Evolutionary conservation across 805 yeast genomes (phyloP), one percentile per base, ranked within the genome.

Genomic region (Lipomyces yamadae): DNA sequence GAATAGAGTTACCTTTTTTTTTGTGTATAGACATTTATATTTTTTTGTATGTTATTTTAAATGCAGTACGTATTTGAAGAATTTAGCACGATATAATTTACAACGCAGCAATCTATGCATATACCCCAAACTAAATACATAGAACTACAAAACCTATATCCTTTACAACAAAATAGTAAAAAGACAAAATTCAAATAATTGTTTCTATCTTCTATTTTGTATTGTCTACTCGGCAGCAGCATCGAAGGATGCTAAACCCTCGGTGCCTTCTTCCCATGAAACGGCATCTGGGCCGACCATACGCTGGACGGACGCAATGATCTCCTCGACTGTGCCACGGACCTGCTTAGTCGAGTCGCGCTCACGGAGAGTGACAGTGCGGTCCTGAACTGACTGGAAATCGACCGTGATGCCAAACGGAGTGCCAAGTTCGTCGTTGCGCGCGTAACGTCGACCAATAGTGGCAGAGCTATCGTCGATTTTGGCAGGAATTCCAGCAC

Each of bases 331-430:
- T 15, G 91, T 81, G 70, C 98, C 99, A 84, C 99, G 91, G 60
- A 93, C 97, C 84, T 94, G 99, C 78, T 88, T 89, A 45, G 98
- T 95, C 64, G 96, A 85, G 80, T 94, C 99, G 84, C 99, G 91
- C 81, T 94, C 98, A 85, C 99, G 91, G 77, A 94, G 84, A 45
- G 99, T 94, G 72, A 94, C 90, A 13, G 97, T 88, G 60, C 86
- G 86, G 77, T 94, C 98, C 77, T 89, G 86, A 70, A 90, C 85
- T 63, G 97, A 88, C 72, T 94, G 98, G 79, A 95, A 94, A 80
- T 94, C 99, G 74, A 94, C 90, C 71, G 99, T 94, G 80, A 94
- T 87, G 79, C 99, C 99, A 78, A 95, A 95, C 74, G 99, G 99
- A 63, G 98, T 95, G 80, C 99, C 99, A 77, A 94, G 85, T 83